Percentiles rank a stretch among this genome's conserved stretches.
These are phyloP conservation scores for Mikania micrantha DNA, from an alignment of 129 eudicot genomes.

Conservation along the genomic window DNA sequence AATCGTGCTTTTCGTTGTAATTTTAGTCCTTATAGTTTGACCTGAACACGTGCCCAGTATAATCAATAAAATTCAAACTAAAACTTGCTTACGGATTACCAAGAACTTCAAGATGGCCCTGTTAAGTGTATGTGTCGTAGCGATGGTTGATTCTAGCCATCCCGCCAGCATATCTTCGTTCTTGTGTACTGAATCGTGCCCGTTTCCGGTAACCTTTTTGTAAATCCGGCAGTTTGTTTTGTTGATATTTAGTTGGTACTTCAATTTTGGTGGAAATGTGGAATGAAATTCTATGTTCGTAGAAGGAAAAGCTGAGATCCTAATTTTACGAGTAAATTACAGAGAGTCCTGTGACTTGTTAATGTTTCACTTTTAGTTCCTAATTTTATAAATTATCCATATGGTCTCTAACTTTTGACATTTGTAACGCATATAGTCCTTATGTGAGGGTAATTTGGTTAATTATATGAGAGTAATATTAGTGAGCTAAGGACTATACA, in stretches of 20 bases:
- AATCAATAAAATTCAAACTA: constrained; percentile 8
- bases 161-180: not conserved
- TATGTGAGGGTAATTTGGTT: too few relatives aligned
- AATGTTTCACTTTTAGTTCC: too few relatives aligned
- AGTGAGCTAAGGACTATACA: too few relatives aligned
- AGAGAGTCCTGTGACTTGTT: too few relatives aligned
- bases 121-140: constrained; percentile 1
- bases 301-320: not conserved
- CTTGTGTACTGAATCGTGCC: not conserved
- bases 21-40: constrained; percentile 42
- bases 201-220: not conserved
- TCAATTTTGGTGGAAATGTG: too few relatives aligned
- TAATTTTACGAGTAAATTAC: too few relatives aligned
- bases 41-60: not conserved
- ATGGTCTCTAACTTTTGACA: too few relatives aligned
- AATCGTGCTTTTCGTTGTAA: constrained; percentile 50
- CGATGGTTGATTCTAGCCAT: not conserved
- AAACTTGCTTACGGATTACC: not conserved
- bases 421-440: too few relatives aligned
- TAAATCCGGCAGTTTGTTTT: constrained; percentile 8
- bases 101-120: constrained; percentile 8
- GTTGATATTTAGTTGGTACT: constrained; percentile 2
- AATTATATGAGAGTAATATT: too few relatives aligned
- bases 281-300: not conserved
- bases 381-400: too few relatives aligned